Evolutionary conservation across 768 basidiomycete genomes (phyloP).

Genomic region (Pleurotus pulmonarius): DNA sequence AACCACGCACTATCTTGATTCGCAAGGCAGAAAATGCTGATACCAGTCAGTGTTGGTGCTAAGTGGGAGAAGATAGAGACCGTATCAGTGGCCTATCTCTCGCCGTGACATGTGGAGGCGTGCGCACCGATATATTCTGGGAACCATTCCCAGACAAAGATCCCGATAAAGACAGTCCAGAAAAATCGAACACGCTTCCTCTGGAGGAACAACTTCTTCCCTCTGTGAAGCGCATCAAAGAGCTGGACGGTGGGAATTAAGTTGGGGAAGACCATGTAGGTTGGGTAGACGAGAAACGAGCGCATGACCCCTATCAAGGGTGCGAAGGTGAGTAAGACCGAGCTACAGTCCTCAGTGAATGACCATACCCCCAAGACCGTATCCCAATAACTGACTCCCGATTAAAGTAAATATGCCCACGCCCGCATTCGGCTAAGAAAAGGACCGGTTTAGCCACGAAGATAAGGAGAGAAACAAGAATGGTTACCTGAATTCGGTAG

Average conservation of each 20-base stretch:
- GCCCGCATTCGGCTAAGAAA: slow-evolving; percentile 32
- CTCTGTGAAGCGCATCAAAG: slow-evolving; percentile 44
- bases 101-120: no score
- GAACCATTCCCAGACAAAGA: slow-evolving; percentile 57
- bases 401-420: slow-evolving; percentile 41
- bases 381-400: slow-evolving; percentile 35
- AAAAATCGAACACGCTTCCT: slow-evolving; percentile 55
- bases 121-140: slow-evolving; percentile 44
- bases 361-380: slow-evolving; percentile 31
- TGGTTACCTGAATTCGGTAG: slow-evolving; percentile 40
- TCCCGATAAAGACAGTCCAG: slow-evolving; percentile 47
- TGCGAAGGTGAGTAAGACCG: no score
- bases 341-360: neutral
- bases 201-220: slow-evolving; percentile 37
- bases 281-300: slow-evolving; percentile 50
- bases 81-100: no score
- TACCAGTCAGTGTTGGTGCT: slow-evolving; percentile 47
- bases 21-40: slow-evolving; percentile 56
- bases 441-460: neutral
- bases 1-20: slow-evolving; percentile 44
- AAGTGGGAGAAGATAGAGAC: neutral
- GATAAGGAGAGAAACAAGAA: neutral
- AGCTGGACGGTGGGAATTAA: slow-evolving; percentile 32
- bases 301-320: slow-evolving; percentile 33
- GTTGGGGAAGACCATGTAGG: slow-evolving; percentile 42